Evolutionary conservation across 768 basidiomycete genomes (phyloP), one percentile per base, ranked within the genome.

Genomic region (Collybia nuda): DNA sequence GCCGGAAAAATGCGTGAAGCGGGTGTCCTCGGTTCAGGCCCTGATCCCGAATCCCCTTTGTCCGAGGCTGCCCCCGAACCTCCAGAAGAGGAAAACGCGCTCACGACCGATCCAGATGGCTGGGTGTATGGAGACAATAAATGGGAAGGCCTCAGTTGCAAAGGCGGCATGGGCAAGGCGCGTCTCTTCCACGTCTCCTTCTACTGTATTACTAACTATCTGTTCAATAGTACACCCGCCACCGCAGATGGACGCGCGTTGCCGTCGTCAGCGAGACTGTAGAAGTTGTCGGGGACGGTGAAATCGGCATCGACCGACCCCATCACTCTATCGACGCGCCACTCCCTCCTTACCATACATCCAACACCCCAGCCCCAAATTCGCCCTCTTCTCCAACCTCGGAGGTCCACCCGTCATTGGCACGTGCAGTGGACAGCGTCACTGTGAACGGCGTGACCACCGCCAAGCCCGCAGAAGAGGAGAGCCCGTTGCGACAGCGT

Each of bases 41-140:
- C 52, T 22, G 40, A 17, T 11, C 3, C 48, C 6, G 61, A 66
- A 44, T 28, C 54, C 17, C 63, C 67, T 14, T 65, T 67, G 43
- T 50, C 62, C 2, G 56, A 62, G 26, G 65, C 67, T 47, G 60
- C 69, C 47, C 35, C 61, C 11, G 64, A 68, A 24, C 65, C 72
- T 6, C 64, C 64, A 2, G 67, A 69, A 14, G 77, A 77, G 2
- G 80, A 82, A 47, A 80, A 85, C 39, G 69, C 72, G 23, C 18
- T 57, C 8, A 63, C 71, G 32, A 96, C 93, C 1, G 94, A 98
- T 62, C 63, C 75, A 3, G 92, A 95, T 53, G 94, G 94, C 3
- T 98, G 94, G 94, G 79, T 93, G 5, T 97, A 93, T 60, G 88
- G 85, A 2, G 94, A 95, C 58, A 98, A 98, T 66, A 96, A 97